These are phyloP conservation scores for Moelleriella libera DNA, from an alignment of 2,329 filamentous ascomycete species.

Conservation along the genomic window DNA sequence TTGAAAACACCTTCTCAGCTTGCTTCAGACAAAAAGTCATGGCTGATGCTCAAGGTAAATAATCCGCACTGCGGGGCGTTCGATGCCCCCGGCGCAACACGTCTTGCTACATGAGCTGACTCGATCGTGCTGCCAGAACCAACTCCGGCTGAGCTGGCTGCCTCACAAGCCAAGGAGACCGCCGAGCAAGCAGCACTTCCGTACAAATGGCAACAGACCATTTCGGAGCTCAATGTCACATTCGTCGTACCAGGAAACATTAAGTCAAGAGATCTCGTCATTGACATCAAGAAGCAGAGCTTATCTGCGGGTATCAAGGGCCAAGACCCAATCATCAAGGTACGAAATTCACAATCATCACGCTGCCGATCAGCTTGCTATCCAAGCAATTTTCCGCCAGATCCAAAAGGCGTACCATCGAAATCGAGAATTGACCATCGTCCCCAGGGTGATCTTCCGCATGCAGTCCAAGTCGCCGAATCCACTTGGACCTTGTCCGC, in stretches of 20 bases:
- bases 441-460: constrained; percentile 65
- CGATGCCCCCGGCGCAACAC: neutral
- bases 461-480: constrained; percentile 69
- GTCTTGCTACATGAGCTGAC: neutral
- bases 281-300: constrained; percentile 67
- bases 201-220: constrained; percentile 95
- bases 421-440: too few species aligned
- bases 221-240: constrained; percentile 72
- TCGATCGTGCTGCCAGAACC: constrained; percentile 24
- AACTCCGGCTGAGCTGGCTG: constrained; percentile 41
- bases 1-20: neutral
- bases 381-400: too few species aligned
- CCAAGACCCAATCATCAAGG: constrained; percentile 69
- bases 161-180: constrained; percentile 55
- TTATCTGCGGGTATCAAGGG: constrained; percentile 78
- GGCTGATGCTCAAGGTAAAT: constrained; percentile 3
- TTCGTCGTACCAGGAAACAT: constrained; percentile 68
- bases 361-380: too few species aligned
- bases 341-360: constrained; percentile 21
- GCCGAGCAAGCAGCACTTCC: constrained; percentile 83
- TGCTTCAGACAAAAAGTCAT: neutral
- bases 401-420: too few species aligned
- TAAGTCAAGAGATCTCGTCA: constrained; percentile 70
- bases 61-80: neutral
- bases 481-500: constrained; percentile 85